phyloP scores from a whole-genome alignment of 2,329 filamentous ascomycete genomes.

The Xylaria sp. region DNA sequence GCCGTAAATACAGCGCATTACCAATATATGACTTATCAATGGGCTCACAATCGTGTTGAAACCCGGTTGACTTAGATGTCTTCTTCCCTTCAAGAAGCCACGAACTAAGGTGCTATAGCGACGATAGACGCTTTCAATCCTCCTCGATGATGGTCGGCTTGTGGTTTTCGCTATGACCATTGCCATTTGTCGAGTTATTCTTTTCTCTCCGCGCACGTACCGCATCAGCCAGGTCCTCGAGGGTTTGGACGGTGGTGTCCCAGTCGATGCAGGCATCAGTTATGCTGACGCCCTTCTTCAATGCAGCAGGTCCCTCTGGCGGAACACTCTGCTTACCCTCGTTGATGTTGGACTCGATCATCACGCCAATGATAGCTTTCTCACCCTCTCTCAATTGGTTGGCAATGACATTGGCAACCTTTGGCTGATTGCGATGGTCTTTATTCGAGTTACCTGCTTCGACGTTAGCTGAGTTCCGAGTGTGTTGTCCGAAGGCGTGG shows the following conservation, averaged over 20 bases:
- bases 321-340: conserved; percentile 90
- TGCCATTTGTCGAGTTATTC: conserved; percentile 39
- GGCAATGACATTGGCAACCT: conserved; percentile 79
- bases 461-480: conserved; percentile 13
- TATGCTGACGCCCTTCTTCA: conserved; percentile 91
- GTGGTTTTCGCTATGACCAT: conserved; percentile 34
- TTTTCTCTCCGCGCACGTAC: conserved; percentile 73
- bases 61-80: background rate
- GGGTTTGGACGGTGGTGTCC: conserved; percentile 78
- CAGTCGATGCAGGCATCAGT: conserved; percentile 96
- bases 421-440: conserved; percentile 95
- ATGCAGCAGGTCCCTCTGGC: conserved; percentile 71
- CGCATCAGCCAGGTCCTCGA: conserved; percentile 84
- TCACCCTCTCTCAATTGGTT: conserved; percentile 89
- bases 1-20: background rate
- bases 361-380: conserved; percentile 88
- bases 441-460: conserved; percentile 87
- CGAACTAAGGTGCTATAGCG: background rate
- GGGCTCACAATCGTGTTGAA: background rate
- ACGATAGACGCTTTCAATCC: conserved; percentile 41
- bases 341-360: conserved; percentile 98
- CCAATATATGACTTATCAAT: background rate
- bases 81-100: background rate
- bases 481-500: conserved; percentile 4
- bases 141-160: conserved; percentile 55